Conservation (phyloP, 2,329 filamentous ascomycete species). For the Fusarium goolgardi region DNA sequence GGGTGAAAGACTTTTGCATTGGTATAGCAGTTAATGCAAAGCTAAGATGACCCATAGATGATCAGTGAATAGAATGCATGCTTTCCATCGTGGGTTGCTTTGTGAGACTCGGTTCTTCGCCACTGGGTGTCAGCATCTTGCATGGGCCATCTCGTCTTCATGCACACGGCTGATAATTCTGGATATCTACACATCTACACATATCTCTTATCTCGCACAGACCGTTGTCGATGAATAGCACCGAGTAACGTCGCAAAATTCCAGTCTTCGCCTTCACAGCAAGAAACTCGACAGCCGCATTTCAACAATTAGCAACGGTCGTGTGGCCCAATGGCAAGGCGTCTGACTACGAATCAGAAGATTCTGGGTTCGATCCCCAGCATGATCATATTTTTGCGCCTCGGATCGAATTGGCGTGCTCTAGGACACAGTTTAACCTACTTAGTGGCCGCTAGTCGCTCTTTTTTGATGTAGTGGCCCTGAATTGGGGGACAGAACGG, state of each 20-base stretch:
- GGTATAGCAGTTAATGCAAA: not conserved
- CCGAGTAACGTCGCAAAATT: no score
- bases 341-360: constrained; percentile 49
- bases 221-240: no score
- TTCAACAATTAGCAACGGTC: constrained; percentile 18
- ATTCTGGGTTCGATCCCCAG: constrained; percentile 47
- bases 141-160: rapidly evolving
- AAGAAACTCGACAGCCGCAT: not conserved
- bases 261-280: not conserved
- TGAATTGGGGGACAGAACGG: no score
- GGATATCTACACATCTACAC: no score
- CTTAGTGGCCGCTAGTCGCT: not conserved
- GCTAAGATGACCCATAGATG: no score
- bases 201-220: no score
- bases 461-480: not conserved
- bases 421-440: no score
- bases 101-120: rapidly evolving
- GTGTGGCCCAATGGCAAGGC: constrained; percentile 45
- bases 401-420: rapidly evolving
- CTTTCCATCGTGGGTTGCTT: no score
- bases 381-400: constrained; percentile 33
- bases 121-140: not conserved
- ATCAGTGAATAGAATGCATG: no score
- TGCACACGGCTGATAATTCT: not conserved
- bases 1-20: constrained; percentile 13